A percentile compares a stretch with the other conserved stretches of the same genome.
phyloP scores from a whole-genome alignment of 2,329 filamentous ascomycete genomes.

The Colletotrichum sp. region DNA sequence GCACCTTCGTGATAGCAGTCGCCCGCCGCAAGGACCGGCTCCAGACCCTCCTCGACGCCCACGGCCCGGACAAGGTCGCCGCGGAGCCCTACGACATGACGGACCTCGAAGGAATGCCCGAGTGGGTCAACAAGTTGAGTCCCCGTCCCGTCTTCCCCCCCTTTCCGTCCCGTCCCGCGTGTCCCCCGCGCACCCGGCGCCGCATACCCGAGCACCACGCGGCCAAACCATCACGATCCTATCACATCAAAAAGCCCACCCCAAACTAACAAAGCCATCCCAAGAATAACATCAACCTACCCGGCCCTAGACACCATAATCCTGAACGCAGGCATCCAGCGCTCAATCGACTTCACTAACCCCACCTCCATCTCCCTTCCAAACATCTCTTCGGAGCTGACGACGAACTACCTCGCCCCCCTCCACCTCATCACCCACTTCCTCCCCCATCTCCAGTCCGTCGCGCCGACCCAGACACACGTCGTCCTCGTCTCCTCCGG shows the following conservation, averaged over 20 bases:
- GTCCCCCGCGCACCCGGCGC: not conserved
- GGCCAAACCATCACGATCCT: not conserved
- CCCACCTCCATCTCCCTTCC: conserved; percentile 39
- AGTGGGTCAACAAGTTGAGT: conserved; percentile 43
- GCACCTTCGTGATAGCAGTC: conserved; percentile 58
- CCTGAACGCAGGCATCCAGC: conserved; percentile 63
- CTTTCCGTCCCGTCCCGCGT: not conserved
- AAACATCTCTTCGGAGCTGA: conserved; percentile 44
- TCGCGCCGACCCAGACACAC: not conserved
- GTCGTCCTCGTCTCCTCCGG: conserved; percentile 44
- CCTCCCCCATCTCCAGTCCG: conserved; percentile 45
- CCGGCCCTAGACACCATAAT: conserved; percentile 61
- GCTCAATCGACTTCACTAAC: conserved; percentile 48
- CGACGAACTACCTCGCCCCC: conserved; percentile 52
- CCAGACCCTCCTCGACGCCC: conserved; percentile 51
- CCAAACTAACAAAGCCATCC: not conserved
- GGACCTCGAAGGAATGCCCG: conserved; percentile 43
- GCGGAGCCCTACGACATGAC: conserved; percentile 48
- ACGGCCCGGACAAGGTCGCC: conserved; percentile 48
- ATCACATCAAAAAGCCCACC: not conserved
- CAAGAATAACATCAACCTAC: conserved; percentile 40
- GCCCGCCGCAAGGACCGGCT: conserved; percentile 60
- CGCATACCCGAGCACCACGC: not conserved
- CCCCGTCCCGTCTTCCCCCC: not conserved
- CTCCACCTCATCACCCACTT: conserved; percentile 49